Base-by-base conservation (phyloP, 2,329 filamentous ascomycete species). In the Elsinoe arachidis region DNA sequence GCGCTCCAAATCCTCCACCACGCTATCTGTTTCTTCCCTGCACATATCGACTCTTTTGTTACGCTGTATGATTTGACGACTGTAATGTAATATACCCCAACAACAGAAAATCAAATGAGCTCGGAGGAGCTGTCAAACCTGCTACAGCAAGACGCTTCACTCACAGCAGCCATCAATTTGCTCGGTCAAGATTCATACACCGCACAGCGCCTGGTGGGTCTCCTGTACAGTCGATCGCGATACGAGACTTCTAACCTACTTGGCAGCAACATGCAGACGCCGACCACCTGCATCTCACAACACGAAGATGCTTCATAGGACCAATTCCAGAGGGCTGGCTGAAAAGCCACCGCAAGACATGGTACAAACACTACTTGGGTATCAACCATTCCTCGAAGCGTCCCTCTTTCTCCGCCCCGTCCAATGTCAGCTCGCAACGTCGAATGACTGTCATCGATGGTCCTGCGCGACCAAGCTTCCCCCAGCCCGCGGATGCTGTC, bases 291-390 rank as follows among this genome's bases (percentile, higher is more conserved):
- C 77, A 85, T 69, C 71, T 82, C 62, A 85, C 83, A 5, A 80
- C 76, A 54, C 76, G 79, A 56, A 79, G 83, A 56, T 80, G 79
- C 69, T 86, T 86, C 69, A 82, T 86, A 59, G 83, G 83, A 0
- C 83, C 83, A 35, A 81, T 85, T 35, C 83, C 83, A 44, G 79
- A 82, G 63, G 81, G 80, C 58, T 86, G 83, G 83, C 74, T 85
- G 56, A 80, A 80, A 63, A 80, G 77, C 60, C 80, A 85, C 67
- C 75, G 81, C 55, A 82, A 82, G 63, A 77, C 80, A 58, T 85
- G 83, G 83, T 85, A 84, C 69, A 79, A 73, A 62, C 70, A 74
- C 63, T 74, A 77, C 61, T 66, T 76, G 19, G 67, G 70, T 62
- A 70, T 74, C 69, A 70, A 72, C 63, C 70, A 74, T 64, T 73